phyloP scores from a whole-genome alignment of 2,329 filamentous ascomycete genomes.

The Chaetomiaceae sp. region DNA sequence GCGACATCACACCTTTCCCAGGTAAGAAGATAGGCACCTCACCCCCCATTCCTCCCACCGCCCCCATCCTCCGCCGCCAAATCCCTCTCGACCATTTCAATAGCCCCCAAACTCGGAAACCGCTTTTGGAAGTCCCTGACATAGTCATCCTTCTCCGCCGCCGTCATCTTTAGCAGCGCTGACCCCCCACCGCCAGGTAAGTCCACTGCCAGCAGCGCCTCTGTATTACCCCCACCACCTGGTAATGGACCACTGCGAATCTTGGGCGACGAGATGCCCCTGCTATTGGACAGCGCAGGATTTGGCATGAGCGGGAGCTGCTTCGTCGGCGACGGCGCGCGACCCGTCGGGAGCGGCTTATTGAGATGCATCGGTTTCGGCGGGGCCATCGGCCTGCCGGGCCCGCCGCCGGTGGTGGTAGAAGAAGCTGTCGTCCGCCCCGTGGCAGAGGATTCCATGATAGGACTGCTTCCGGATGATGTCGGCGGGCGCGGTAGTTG shows the following conservation, averaged over 20 bases:
- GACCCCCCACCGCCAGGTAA: constrained; percentile 42
- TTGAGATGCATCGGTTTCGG: constrained; percentile 61
- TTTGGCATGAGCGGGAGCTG: constrained; percentile 16
- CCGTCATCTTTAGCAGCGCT: constrained; percentile 48
- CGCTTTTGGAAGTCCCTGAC: constrained; percentile 71
- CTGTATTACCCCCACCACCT: constrained; percentile 26
- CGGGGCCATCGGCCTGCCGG: constrained; percentile 48
- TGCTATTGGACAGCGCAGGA: neutral
- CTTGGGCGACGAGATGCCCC: constrained; percentile 24
- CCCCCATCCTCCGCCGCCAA: constrained; percentile 36
- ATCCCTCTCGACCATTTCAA: constrained; percentile 83
- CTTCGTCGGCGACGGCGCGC: constrained; percentile 45
- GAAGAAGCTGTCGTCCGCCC: neutral
- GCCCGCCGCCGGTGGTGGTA: neutral
- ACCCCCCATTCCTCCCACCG: neutral
- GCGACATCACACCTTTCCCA: too few species aligned
- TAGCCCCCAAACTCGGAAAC: constrained; percentile 77
- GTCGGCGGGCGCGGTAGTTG: constrained; percentile 10
- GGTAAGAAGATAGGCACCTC: too few species aligned
- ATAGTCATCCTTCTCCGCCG: constrained; percentile 61
- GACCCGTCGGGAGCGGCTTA: constrained; percentile 41
- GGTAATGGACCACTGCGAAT: neutral
- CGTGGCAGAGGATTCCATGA: constrained; percentile 4
- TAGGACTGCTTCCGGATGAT: neutral
- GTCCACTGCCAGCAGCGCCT: constrained; percentile 43